Evolutionary conservation across 495 filamentous ascomycete genomes (phyloP), one percentile per base, ranked within the genome.

Genomic region (Hypomontagnella submonticulosa): DNA sequence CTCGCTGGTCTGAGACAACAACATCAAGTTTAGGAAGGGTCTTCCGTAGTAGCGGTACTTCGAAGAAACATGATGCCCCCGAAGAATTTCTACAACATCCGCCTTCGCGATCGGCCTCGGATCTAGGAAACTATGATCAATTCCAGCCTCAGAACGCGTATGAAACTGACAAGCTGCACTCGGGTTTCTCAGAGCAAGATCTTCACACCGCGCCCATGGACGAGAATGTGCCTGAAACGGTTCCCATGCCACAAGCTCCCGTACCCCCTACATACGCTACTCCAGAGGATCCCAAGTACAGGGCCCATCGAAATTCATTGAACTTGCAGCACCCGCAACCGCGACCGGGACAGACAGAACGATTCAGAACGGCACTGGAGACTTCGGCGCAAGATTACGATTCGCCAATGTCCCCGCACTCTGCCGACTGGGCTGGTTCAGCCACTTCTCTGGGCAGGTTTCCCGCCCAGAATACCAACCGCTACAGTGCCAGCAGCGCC

Each of bases 1-100:
- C 96, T 10, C 87, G 95, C 30, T 99, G 95, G 95, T 97, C 94
- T 3, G 93, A 95, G 76, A 97, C 95, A 16, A 98, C 95, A 4
- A 84, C 93, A 18, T 95, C 96, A 0, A 85, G 78, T 61, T 71
- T 84, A 10, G 74, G 78, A 46, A 74, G 75, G 47, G 78, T 79
- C 9, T 86, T 86, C 72, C 77, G 83, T 43, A 78, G 76, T 34
- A 85, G 83, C 63, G 77, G 79, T 37, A 69, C 76, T 36, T 80
- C 77, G 0, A 77, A 77, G 66, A 80, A 83, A 48, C 69, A 74
- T 15, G 76, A 79, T 19, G 78, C 80, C 16, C 75, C 75, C 0
- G 77, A 79, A 12, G 76, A 77, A n/a, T 69, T 70, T 54, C 10
- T 65, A n/a, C 66, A 64, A 30, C 77, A 79, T 37, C 75, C 75